Evolutionary conservation across 1,139 yeast species (phyloP), one percentile per base, ranked within the genome.

Genomic region (Geotrichum siamense): DNA sequence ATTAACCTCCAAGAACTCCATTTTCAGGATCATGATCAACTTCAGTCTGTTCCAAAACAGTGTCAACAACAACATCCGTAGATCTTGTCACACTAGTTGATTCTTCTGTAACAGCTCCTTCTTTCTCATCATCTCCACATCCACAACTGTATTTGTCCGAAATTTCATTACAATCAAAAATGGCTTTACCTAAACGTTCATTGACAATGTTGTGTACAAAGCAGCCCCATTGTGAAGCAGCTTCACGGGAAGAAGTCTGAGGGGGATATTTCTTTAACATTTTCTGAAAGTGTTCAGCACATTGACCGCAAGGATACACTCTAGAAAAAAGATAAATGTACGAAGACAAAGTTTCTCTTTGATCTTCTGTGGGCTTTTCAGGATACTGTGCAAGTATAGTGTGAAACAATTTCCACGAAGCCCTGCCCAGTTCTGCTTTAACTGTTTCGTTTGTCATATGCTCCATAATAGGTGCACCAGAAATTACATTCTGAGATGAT

Each of bases 201-300:
- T 91, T 91, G 28, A 89, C 96, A 50, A 73, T 66, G 57, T 93
- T 91, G 65, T 91, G 99, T n/a, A 91, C 72, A 57, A 80, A 80
- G 62, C 98, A 91, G 1, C 98, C 98, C 98, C 98, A 91, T 52
- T 84, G 68, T 0, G 96, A 87, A 0, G 98, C 97, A 2, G 78
- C 75, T 51, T 80, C 79, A 47, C 96, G 72, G 17, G 82, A 74
- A 6, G 77, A 71, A 2, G 83, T 74, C 58, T 93, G 98, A 2
- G 96, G 96, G 1, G 98, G 98, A 56, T 70, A 78, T 55, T 81
- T 71, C 43, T 68, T 59, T 48, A 91, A 66, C 53, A 89, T 68
- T 54, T 73, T 64, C 51, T 76, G 82, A 62, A 91, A 91, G 63
- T 91, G 98, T 53, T 86, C 72, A 0, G 98, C 96, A 67, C 97